Percentiles rank a stretch among this genome's conserved stretches.
phyloP scores from a whole-genome alignment of 208 protist species.

The Acanthamoeba royreba region DNA sequence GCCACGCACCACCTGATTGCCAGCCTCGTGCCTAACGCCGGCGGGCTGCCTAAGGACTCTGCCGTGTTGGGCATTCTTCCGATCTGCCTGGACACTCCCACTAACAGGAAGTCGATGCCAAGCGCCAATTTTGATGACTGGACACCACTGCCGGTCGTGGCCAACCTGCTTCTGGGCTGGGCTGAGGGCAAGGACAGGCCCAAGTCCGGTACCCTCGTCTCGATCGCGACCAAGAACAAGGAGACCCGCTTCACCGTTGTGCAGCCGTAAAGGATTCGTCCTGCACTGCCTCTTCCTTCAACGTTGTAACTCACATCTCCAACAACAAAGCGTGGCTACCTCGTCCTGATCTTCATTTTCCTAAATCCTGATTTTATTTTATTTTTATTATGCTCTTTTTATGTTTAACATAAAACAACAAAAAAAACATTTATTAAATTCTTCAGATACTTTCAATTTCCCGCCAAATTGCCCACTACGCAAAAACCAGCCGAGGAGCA shows the following conservation, averaged over 20 bases:
- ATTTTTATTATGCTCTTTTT: too few relatives aligned
- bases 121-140: slow-evolving; percentile 45
- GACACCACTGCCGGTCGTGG: slow-evolving; percentile 40
- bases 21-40: not conserved
- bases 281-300: too few relatives aligned
- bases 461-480: too few relatives aligned
- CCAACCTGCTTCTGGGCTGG: slow-evolving; percentile 41
- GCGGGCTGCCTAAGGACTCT: slow-evolving; percentile 16
- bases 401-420: too few relatives aligned
- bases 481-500: too few relatives aligned
- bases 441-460: too few relatives aligned
- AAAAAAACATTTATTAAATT: too few relatives aligned
- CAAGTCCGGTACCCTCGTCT: slow-evolving; percentile 5
- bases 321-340: not conserved
- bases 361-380: too few relatives aligned
- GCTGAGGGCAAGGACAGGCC: slow-evolving; percentile 45
- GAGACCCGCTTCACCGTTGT: not conserved
- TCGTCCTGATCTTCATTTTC: too few relatives aligned
- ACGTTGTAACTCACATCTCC: too few relatives aligned
- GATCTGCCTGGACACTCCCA: slow-evolving; percentile 45
- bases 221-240: slow-evolving; percentile 27
- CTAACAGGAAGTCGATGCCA: slow-evolving; percentile 52
- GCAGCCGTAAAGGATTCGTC: too few relatives aligned
- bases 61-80: slow-evolving; percentile 21
- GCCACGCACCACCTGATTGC: slow-evolving; percentile 49